Evolutionary conservation across 108 stramenopile species (phyloP).

Genomic region (Pinguiococcus pyrenoidosus): DNA sequence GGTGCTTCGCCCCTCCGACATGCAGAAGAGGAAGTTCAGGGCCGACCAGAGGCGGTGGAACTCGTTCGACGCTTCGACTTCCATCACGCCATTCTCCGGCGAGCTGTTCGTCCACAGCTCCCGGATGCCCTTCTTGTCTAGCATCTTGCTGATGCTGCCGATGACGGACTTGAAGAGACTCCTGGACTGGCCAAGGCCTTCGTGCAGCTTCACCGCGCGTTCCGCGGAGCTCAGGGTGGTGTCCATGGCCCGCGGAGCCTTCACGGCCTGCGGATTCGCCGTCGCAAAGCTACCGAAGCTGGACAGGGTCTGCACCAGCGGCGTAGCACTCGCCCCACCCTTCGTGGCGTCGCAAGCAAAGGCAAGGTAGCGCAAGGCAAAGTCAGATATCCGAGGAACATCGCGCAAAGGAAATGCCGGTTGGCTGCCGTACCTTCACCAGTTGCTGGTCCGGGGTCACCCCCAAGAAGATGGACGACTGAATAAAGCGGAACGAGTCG

Average conservation of each 20-base stretch:
- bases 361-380: too few relatives aligned
- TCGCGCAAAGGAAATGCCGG: too few relatives aligned
- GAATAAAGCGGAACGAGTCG: conserved; percentile 17
- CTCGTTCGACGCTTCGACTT: conserved; percentile 18
- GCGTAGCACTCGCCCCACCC: too few relatives aligned
- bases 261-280: too few relatives aligned
- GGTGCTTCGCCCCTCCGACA: conserved; percentile 10
- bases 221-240: too few relatives aligned
- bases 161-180: conserved; percentile 6
- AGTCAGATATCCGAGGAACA: too few relatives aligned
- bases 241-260: too few relatives aligned
- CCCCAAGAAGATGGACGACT: conserved; percentile 8
- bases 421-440: too few relatives aligned
- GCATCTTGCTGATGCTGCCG: neutral
- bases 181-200: conserved; percentile 1
- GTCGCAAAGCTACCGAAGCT: too few relatives aligned
- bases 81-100: conserved; percentile 16
- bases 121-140: conserved; percentile 1
- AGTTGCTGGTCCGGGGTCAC: conserved; percentile 3
- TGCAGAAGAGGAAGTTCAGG: conserved; percentile 35
- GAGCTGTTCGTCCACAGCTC: conserved; percentile 7
- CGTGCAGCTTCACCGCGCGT: too few relatives aligned
- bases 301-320: too few relatives aligned
- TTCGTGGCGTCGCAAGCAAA: too few relatives aligned
- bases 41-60: conserved; percentile 35